Evolutionary conservation across 306 rosid species (phyloP).

Genomic region (Sicyos baderoa): DNA sequence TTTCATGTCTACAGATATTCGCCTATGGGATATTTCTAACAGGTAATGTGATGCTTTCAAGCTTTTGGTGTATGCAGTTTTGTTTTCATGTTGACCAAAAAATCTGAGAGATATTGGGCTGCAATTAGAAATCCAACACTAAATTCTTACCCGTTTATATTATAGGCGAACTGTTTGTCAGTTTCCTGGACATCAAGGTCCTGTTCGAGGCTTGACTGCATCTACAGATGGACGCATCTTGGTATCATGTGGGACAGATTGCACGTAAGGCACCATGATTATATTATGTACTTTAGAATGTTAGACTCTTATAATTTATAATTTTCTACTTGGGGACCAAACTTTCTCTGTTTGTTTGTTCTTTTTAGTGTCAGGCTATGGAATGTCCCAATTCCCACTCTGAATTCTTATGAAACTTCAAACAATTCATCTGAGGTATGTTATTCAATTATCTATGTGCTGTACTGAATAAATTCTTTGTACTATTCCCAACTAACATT

Average conservation of each 20-base stretch:
- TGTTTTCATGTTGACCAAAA: not conserved
- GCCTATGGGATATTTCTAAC: slow-evolving; percentile 81
- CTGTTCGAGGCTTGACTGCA: slow-evolving; percentile 69
- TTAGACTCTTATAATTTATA: not conserved
- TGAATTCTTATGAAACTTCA: slow-evolving; percentile 35
- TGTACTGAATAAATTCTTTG: not conserved
- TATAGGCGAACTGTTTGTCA: slow-evolving; percentile 52
- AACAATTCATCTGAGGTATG: slow-evolving; percentile 47
- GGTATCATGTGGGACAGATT: slow-evolving; percentile 90
- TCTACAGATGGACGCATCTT: slow-evolving; percentile 71
- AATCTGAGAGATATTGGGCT: not conserved
- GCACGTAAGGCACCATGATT: slow-evolving; percentile 46
- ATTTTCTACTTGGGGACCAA: slow-evolving; percentile 14
- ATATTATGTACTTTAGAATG: not conserved
- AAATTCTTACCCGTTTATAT: not conserved
- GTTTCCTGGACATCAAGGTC: slow-evolving; percentile 89
- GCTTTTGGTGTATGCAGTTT: not conserved
- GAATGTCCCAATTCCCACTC: slow-evolving; percentile 51
- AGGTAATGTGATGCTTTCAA: slow-evolving; percentile 41
- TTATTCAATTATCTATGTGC: not conserved
- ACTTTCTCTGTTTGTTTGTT: slow-evolving; percentile 3
- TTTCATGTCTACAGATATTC: slow-evolving; percentile 56
- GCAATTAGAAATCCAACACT: not conserved
- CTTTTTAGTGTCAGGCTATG: slow-evolving; percentile 71
- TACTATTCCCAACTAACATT: slow-evolving; percentile 19